Evolutionary conservation across 2,329 filamentous ascomycete genomes (phyloP).

Genomic region (Tolypocladium sp.): DNA sequence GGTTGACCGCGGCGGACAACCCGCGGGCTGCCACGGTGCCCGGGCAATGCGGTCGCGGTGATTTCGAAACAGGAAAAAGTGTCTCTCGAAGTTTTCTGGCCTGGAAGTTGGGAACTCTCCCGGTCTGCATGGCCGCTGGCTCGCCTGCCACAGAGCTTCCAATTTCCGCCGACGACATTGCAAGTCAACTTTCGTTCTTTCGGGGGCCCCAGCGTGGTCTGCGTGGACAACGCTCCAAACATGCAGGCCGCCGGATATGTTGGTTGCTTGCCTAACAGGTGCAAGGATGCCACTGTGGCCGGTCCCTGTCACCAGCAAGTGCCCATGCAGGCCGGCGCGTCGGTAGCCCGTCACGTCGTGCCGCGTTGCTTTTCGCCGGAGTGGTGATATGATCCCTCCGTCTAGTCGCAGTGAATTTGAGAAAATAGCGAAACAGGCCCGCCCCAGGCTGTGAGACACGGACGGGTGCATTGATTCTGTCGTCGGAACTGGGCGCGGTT

Average conservation of each 20-base stretch:
- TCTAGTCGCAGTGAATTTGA: background rate
- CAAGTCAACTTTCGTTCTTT: background rate
- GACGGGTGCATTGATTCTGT: background rate
- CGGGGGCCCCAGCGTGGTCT: background rate
- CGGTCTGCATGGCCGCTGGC: too few relatives aligned
- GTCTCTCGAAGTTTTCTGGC: background rate
- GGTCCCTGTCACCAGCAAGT: background rate
- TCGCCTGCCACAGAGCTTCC: too few relatives aligned
- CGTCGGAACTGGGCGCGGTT: background rate
- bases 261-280: too few relatives aligned
- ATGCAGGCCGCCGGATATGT: background rate
- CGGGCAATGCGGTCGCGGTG: background rate
- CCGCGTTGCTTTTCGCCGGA: background rate
- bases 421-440: background rate
- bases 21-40: background rate
- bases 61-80: background rate
- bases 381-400: background rate
- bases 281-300: background rate
- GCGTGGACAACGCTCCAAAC: background rate
- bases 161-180: too few relatives aligned
- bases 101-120: background rate
- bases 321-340: background rate
- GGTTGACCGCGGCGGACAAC: background rate
- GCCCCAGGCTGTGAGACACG: background rate
- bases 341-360: background rate